A percentile compares a stretch with the other conserved stretches of the same genome.
phyloP scores from a whole-genome alignment of 306 rosid genomes.

The Hippophae rhamnoides region DNA sequence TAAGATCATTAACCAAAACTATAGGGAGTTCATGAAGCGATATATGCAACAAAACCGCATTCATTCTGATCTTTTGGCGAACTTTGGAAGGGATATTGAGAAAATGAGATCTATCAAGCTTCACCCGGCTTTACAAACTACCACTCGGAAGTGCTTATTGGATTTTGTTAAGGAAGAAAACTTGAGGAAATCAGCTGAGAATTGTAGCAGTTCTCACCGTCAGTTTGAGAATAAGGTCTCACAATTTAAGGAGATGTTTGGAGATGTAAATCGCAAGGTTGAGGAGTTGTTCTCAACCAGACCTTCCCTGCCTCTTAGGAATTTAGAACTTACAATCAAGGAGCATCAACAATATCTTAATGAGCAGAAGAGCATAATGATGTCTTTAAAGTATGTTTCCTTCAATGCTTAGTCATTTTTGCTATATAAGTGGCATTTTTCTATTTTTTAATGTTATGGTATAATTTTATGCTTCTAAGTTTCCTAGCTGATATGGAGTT shows the following conservation, averaged over 20 bases:
- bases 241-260: conserved; percentile 63
- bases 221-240: conserved; percentile 89
- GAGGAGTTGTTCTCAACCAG: conserved; percentile 61
- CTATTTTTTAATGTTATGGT: conserved; percentile 1
- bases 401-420: conserved; percentile 6
- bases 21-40: conserved; percentile 78
- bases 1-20: conserved; percentile 62
- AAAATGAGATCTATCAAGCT: conserved; percentile 63
- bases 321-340: conserved; percentile 47
- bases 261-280: conserved; percentile 54
- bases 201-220: conserved; percentile 62
- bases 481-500: background rate
- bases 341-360: conserved; percentile 51
- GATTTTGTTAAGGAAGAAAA: conserved; percentile 92
- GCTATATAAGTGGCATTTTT: background rate
- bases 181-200: conserved; percentile 71
- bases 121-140: conserved; percentile 66
- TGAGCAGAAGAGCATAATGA: conserved; percentile 90
- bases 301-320: conserved; percentile 32
- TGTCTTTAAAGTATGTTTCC: conserved; percentile 77
- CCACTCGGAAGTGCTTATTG: conserved; percentile 51
- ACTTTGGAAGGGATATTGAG: conserved; percentile 66
- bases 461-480: background rate
- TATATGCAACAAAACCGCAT: conserved; percentile 56
- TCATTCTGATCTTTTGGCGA: conserved; percentile 76